Base-by-base conservation (phyloP, 2,329 filamentous ascomycete genomes). In the Colletotrichum cordylinicola region DNA sequence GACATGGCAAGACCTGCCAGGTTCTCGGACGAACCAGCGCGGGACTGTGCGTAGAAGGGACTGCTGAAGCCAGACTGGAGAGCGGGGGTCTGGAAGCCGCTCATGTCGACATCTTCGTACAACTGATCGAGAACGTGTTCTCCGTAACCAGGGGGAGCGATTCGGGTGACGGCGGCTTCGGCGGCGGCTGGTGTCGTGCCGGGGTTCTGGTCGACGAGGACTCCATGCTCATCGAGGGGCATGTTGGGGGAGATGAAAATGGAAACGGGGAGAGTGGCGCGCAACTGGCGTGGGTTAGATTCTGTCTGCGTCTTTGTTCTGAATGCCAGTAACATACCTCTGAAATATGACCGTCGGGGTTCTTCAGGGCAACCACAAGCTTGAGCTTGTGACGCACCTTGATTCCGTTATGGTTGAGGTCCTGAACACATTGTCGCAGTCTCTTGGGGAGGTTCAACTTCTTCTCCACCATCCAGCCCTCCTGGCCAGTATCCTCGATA, bases 221-320 rank as follows among this genome's bases (percentile, higher is more conserved):
- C 93, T 80, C 98, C 97, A 76, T 96, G 91, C 68, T 98, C 95
- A 80, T 97, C 95, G 48, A 98, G 91, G 0, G 95, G 94, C 80
- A 98, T 92, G 81, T 97, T 97, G 1, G 97, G 96, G 7, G 97
- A 99, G 79, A 98, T 98, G 85, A 98, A 98, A 52, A 99, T 93
- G 70, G 95, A 95, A 18, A 98, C 91, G 2, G 97, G 96, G 37
- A 98, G 91, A 56, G 96, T 97, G 62, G 96, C 96, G 68, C 96
- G 94, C 68, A 98, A 91, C 92, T 94, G 78, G 35, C 13, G 37
- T 21, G 60, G 48, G 70, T 81, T 60, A 80, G 76, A 43, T 9
- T 35, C 37, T 65, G 60, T 21, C 21, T 15, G 52, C 31, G 15
- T 16, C 5, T 60, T 31, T 4, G 8, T 43, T 9, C 8, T 8